Percentiles rank a stretch among this genome's conserved stretches.
Evolutionary conservation across 305 asterid species (phyloP).

Genomic region (Nicotiana rustica): DNA sequence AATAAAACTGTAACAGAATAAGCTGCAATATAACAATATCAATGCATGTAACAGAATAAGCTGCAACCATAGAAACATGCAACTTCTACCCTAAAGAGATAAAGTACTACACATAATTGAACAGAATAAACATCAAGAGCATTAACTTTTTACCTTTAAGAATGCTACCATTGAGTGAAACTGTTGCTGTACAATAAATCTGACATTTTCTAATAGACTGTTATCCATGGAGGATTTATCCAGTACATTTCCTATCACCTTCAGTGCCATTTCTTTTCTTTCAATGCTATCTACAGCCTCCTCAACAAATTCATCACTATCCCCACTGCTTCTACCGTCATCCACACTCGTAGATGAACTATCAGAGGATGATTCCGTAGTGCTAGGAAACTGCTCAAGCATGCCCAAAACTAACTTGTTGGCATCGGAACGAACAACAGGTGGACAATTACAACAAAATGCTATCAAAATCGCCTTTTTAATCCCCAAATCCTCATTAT

Average conservation of each 20-base stretch:
- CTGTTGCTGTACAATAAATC: constrained; percentile 71
- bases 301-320: constrained; percentile 15
- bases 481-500: constrained; percentile 47
- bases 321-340: no score
- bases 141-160: constrained; percentile 63
- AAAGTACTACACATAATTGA: neutral
- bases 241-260: constrained; percentile 67
- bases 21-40: no score
- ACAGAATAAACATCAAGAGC: neutral
- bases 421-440: constrained; percentile 68
- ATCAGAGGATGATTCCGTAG: no score
- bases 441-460: constrained; percentile 71
- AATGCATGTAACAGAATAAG: neutral
- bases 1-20: neutral
- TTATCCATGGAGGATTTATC: constrained; percentile 61
- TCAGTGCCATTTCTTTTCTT: constrained; percentile 75
- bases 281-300: constrained; percentile 82
- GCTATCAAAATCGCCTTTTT: constrained; percentile 69
- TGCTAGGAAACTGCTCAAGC: constrained; percentile 57
- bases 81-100: neutral
- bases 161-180: constrained; percentile 76
- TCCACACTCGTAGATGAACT: no score
- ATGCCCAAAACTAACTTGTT: constrained; percentile 65
- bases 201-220: constrained; percentile 74
- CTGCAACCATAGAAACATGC: neutral